Base-by-base conservation (phyloP, 176 grass and related monocot genomes). In the Musa troglodytarum region DNA sequence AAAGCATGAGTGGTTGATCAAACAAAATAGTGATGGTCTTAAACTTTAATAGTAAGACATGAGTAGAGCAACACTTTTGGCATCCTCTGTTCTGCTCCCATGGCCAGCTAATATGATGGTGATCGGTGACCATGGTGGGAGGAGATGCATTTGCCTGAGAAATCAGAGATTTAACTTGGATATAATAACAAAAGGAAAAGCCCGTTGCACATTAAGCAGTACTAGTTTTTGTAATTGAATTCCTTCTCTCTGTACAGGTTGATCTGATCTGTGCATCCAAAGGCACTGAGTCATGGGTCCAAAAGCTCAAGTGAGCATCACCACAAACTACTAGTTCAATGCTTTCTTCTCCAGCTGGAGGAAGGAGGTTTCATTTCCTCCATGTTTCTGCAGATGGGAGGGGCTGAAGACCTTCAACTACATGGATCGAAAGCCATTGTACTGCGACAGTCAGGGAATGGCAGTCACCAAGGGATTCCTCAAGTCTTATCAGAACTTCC, bases 181-280 rank as follows among this genome's bases (percentile, higher is more conserved):
- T 43, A 43, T 6, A 43, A 43, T 43, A 43, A 43, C 34, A 43
- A 43, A 43, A 43, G 34, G 34, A 43, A 43, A 43, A 43, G 34
- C 34, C 34, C 34, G 6, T 43, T 6, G 34, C 34, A 43, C 8
- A 19, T 70, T 8, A 14, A 19, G 13, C 49, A 50, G 14, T 49
- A 10, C 10, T 70, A 9, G 62, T 63, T 53, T 13, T 53, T 11
- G 28, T 53, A 17, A 21, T 16, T 57, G 3, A 34, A 57, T 64
- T 10, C 12, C 29, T 20, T 58, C 11, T n/a, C 12, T 12, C 78
- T 17, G 52, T 83, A 76, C 79, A 97, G 88, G 77, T 97, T 34
- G 93, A 97, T 65, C 71, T 97, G 74, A 97, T 97, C 76, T 93
- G 90, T 79, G 81, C 94, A 29, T 93, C 90, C 58, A 93, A 92